Evolutionary conservation across 768 basidiomycete genomes (phyloP), one percentile per base, ranked within the genome.

Genomic region (Candolleomyces aberdarensis): DNA sequence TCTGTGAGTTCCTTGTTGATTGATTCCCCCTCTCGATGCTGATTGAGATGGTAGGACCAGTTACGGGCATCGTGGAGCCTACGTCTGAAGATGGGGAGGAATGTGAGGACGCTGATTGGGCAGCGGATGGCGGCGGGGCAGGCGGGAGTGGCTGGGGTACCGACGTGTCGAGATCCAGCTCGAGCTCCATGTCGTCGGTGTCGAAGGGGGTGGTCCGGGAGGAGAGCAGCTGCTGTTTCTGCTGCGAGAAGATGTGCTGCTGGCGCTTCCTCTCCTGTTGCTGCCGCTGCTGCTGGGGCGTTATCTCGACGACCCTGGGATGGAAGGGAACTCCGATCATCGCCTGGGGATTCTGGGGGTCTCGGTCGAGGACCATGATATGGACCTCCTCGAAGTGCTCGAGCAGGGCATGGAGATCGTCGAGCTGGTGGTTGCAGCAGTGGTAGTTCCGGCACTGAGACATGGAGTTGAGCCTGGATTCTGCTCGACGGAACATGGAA

Each of bases 331-430:
- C 70, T 61, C 78, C 71, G 66, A 83, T 74, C 64, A 78, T 68
- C 11, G 81, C 75, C 11, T 72, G 74, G 14, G 71, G 67, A 57
- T 72, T 60, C 46, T 70, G 4, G 70, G 69, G 3, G 67, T 71
- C 49, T 67, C 77, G 78, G 69, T 83, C 79, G 47, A 88, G 71
- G 61, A 93, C 85, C 69, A 91, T 82, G 70, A 96, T 90, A 71
- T 96, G 94, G 51, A 87, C 86, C 62, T 94, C 89, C 69, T 96
- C 94, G 65, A 96, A 95, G 70, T 96, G 94, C 73, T 96, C 92
- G 3, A 96, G 83, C 11, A 96, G 86, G 3, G 92, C 76, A 62
- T 78, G 76, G 29, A 78, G 71, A 62, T 78, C 76, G 54, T 71
- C 73, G 17, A 93, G 81, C 64, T 87, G 83, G 55, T 90, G 76